Base-by-base conservation (phyloP, 345 rosid species). In the Linum lewisii region DNA sequence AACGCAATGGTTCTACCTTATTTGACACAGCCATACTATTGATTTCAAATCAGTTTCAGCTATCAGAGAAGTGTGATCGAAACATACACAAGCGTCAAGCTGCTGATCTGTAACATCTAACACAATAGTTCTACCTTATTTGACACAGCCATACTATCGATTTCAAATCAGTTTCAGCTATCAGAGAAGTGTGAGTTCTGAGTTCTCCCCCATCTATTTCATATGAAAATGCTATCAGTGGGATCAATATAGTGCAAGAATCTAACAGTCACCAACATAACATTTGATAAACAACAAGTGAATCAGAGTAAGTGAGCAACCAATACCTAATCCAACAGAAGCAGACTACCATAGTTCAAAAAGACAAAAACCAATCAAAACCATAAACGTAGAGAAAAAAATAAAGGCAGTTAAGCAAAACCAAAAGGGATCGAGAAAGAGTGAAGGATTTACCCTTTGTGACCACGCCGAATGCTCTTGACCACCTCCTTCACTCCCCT, bases 401-500 rank as follows among this genome's bases (percentile, higher is more conserved):
- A 19, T 14, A 55, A 21, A 14, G 0, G 20, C 8, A 52, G 45
- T 20, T 11, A 23, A 60, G 44, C 6, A 21, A 5, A 9, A n/a
- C n/a, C 45, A 21, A 26, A 6, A 36, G 14, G 19, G n/a, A n/a
- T n/a, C n/a, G n/a, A n/a, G n/a, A 58, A 21, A 45, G 5, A 32
- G 1, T 44, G 15, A 44, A 44, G 20, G 32, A 62, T 78, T 65
- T 51, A 89, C 97, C 99, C 99, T 79, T 87, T 89, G 21, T 85
- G 78, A 23, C 94, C 90, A 3, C 97, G 88, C 37, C 97, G 72
- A 19, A 93, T 89, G 60, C 95, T 89, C 67, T 89, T 87, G 18
- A 93, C 97, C 5, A 93, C 99, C 79, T 93, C 99, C 69, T 93
- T 93, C 29, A 93, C 99, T 9, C 99, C 99, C 75, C 99, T 82